These are phyloP conservation scores for Nothomitra cinnamomea DNA, from an alignment of 2,329 filamentous ascomycete species.

Conservation along the genomic window DNA sequence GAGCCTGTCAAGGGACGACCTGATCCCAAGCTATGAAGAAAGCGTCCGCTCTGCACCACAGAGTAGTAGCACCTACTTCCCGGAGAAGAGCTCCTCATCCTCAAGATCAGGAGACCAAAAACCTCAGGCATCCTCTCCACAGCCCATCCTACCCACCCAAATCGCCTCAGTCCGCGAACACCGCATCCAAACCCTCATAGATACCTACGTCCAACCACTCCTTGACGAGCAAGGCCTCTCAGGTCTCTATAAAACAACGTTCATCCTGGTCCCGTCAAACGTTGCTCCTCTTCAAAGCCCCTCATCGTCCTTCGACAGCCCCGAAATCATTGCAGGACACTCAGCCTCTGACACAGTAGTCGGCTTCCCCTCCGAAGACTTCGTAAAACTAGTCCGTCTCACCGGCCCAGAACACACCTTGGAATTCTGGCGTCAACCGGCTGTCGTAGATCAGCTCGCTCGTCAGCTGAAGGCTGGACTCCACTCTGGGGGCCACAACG, in stretches of 20 bases:
- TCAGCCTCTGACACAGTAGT: not conserved
- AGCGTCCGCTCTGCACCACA: slow-evolving; percentile 9
- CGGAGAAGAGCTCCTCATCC: not conserved
- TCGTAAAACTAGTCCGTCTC: slow-evolving; percentile 1
- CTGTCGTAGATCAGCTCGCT: slow-evolving; percentile 2
- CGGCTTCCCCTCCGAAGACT: slow-evolving; percentile 4
- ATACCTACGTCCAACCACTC: slow-evolving; percentile 24
- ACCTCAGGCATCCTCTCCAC: slow-evolving; percentile 8
- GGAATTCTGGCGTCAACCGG: slow-evolving; percentile 3
- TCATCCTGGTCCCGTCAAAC: slow-evolving; percentile 28
- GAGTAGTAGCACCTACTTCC: not conserved
- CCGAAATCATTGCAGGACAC: not conserved
- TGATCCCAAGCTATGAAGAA: slow-evolving; percentile 20
- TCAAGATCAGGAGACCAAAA: not conserved
- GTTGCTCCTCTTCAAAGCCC: slow-evolving; percentile 16
- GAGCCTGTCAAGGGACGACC: not conserved
- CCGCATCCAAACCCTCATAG: slow-evolving; percentile 24
- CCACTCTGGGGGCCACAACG: slow-evolving; percentile 2
- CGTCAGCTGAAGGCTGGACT: not conserved
- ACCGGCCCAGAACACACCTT: not conserved
- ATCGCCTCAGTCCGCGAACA: slow-evolving; percentile 23
- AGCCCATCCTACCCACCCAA: slow-evolving; percentile 18
- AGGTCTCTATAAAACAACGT: slow-evolving; percentile 26
- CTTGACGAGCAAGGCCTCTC: slow-evolving; percentile 23
- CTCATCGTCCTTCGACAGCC: not conserved